A percentile compares a stretch with the other conserved stretches of the same genome.
Conservation (phyloP, 1,139 yeast genomes). For the Candida sanyaensis region DNA sequence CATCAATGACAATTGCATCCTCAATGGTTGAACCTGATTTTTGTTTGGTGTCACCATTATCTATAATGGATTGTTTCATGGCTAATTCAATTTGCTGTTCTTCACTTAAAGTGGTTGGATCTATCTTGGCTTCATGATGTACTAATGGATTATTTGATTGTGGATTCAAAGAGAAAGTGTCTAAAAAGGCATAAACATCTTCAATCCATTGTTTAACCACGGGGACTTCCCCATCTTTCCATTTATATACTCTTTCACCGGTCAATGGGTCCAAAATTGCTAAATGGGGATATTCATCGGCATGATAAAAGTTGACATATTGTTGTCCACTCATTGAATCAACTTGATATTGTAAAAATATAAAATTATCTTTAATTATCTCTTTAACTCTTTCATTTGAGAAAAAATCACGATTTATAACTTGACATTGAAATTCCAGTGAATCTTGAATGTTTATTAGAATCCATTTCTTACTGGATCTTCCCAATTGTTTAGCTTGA, state of each 20-base stretch:
- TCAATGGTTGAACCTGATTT: constrained; percentile 24
- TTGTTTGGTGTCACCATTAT: constrained; percentile 12
- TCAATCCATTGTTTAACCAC: constrained; percentile 56
- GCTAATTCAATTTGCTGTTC: constrained; percentile 86
- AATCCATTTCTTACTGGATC: constrained; percentile 72
- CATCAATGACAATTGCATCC: constrained; percentile 25
- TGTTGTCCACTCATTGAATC: constrained; percentile 74
- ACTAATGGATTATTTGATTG: constrained; percentile 70
- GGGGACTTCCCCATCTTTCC: constrained; percentile 67
- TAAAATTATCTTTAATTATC: constrained; percentile 63
- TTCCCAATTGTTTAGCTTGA: constrained; percentile 69
- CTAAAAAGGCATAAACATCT: constrained; percentile 60
- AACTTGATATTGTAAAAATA: constrained; percentile 78
- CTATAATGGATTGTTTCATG: constrained; percentile 60
- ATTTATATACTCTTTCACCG: constrained; percentile 79
- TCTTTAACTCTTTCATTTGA: constrained; percentile 67
- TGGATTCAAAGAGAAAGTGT: constrained; percentile 66
- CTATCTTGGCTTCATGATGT: constrained; percentile 52
- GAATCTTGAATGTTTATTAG: constrained; percentile 85
- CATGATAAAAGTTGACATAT: constrained; percentile 71
- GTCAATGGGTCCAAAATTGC: constrained; percentile 94
- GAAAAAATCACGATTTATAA: constrained; percentile 93
- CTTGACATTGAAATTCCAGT: constrained; percentile 84
- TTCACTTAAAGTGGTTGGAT: constrained; percentile 68
- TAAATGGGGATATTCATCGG: constrained; percentile 75